Conservation (phyloP, 306 rosid genomes). For the Canavalia ensiformis region DNA sequence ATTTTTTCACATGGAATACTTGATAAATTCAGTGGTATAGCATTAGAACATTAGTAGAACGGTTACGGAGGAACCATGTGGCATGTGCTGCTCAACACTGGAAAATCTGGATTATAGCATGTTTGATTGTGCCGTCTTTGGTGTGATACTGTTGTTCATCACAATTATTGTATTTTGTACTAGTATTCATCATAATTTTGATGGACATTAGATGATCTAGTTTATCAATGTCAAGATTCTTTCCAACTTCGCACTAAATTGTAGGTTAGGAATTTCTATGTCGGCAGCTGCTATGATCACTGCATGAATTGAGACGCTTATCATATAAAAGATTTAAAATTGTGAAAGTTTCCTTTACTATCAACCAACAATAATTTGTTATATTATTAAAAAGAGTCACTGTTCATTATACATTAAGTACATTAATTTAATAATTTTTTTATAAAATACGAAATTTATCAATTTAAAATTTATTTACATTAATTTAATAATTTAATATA, state of each 20-base stretch:
- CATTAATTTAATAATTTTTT: no score
- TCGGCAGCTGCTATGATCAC: background rate
- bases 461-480: no score
- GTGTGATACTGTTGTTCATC: background rate
- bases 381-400: no score
- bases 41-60: background rate
- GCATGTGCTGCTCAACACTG: background rate
- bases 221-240: background rate
- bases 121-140: background rate
- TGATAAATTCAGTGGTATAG: constrained; percentile 1
- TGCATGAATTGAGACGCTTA: no score
- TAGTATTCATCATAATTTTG: background rate
- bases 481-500: no score
- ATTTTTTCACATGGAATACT: background rate
- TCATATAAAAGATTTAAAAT: no score
- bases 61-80: background rate
- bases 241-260: background rate
- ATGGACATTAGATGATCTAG: background rate
- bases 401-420: no score
- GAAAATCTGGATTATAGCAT: background rate
- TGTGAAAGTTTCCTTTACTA: no score
- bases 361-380: no score
- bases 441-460: no score
- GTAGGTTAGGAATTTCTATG: background rate
- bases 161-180: background rate